Base-by-base conservation (phyloP, 2,329 filamentous ascomycete species). In the Epichloe amarillans region DNA sequence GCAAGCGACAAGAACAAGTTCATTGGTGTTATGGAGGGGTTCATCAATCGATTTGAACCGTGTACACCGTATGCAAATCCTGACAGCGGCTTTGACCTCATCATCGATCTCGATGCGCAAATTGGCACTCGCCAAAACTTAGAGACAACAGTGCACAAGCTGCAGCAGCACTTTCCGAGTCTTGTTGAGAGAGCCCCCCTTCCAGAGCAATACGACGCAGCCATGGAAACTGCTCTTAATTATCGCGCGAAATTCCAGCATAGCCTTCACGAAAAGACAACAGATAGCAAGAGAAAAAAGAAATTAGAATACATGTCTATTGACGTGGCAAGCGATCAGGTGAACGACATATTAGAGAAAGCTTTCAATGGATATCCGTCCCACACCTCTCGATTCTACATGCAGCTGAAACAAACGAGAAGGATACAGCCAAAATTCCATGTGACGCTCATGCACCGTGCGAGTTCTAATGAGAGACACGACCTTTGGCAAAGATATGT, bases 11-110 rank as follows among this genome's bases (percentile, higher is more conserved):
- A 74, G 45, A 70, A 75, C 17, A 91, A 95, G 65, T 87, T 93
- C 50, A 73, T 93, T 45, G 79, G 80, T 5, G 95, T 98, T 59
- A 97, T 98, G 93, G 87, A 96, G 59, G 88, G 88, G 3, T 98
- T 98, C 68, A 75, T 98, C 57, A 67, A 79, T 12, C 82, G 93
- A 37, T 97, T 95, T 63, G 86, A 98, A 69, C 79, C 84, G 19
- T 75, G 89, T 52, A 78, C 90, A 56, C 70, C 75, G 1, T 75
- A 80, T 17, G 69, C 69, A 7, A 66, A 70, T n/a, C 90, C 93
- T 1, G 93, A 98, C 62, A 74, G 83, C 55, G 76, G 77, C 6
- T 98, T 98, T 59, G 88, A 96, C 61, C 71, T 81, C 3, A 73
- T 95, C 42, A 94, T 98, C 61, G 78, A 95, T 57, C 77, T 98